These are phyloP conservation scores for Debaryomyces psychrophilus DNA, from an alignment of 1,139 yeast genomes.

Conservation along the genomic window DNA sequence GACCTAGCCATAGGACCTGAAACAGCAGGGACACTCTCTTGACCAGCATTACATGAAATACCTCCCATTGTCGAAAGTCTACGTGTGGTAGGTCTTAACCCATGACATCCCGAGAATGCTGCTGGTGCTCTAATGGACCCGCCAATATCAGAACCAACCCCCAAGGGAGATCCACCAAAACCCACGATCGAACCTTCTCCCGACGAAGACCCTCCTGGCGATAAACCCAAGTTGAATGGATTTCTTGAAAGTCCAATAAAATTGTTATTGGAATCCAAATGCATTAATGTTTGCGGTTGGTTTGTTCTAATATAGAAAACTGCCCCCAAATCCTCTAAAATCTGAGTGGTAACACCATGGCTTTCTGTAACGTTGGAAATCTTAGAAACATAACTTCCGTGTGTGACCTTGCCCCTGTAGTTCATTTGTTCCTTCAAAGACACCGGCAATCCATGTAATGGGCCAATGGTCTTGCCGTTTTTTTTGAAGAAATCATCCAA, in stretches of 20 bases:
- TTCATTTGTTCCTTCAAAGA: conserved; percentile 76
- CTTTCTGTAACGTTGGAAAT: conserved; percentile 52
- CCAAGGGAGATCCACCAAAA: conserved; percentile 66
- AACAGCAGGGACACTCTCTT: conserved; percentile 61
- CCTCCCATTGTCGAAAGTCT: conserved; percentile 58
- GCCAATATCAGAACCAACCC: conserved; percentile 80
- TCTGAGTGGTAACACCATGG: conserved; percentile 54
- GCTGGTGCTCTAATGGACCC: conserved; percentile 80
- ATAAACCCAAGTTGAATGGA: conserved; percentile 44
- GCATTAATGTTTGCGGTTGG: conserved; percentile 54
- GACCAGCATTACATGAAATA: conserved; percentile 57
- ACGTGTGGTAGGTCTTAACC: conserved; percentile 69
- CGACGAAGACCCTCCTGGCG: conserved; percentile 68
- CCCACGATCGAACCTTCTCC: conserved; percentile 77
- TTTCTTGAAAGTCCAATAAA: conserved; percentile 41
- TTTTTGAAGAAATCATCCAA: conserved; percentile 45
- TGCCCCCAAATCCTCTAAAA: conserved; percentile 66
- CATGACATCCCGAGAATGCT: conserved; percentile 67
- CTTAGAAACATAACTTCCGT: conserved; percentile 63
- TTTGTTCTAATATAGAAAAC: conserved; percentile 55
- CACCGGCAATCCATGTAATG: conserved; percentile 78
- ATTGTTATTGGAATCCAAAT: conserved; percentile 48
- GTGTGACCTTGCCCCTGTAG: conserved; percentile 58
- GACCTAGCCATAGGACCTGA: conserved; percentile 66
- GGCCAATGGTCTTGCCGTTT: conserved; percentile 67